These are phyloP conservation scores for Mucor circinelloides DNA, from an alignment of 371 early-diverging fungal genomes.

Conservation along the genomic window DNA sequence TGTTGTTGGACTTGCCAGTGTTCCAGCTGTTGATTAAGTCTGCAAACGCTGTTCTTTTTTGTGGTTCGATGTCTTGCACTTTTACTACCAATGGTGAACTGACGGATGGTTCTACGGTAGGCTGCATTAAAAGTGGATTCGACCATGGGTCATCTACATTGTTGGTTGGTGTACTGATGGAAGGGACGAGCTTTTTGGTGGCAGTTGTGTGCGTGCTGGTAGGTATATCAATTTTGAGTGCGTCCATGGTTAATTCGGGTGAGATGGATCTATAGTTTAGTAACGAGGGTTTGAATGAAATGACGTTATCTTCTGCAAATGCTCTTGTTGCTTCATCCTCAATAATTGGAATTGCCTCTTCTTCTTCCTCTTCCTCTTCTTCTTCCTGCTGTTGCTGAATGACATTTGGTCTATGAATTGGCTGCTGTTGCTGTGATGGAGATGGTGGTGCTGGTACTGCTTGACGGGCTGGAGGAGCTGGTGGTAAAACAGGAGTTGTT, in stretches of 20 bases:
- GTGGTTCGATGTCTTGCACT: slow-evolving; percentile 36
- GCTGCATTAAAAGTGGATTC: not conserved
- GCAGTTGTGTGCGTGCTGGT: not conserved
- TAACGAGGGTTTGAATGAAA: slow-evolving; percentile 8
- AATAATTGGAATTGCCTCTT: slow-evolving; percentile 22
- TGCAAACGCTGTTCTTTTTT: slow-evolving; percentile 46
- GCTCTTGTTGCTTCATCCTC: slow-evolving; percentile 51
- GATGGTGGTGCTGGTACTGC: not conserved
- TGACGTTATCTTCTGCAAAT: slow-evolving; percentile 37
- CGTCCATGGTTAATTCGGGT: slow-evolving; percentile 16
- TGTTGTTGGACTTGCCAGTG: slow-evolving; percentile 8
- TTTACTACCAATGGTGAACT: slow-evolving; percentile 16
- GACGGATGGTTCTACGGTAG: slow-evolving; percentile 4
- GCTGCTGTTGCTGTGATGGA: not conserved
- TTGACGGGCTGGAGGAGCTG: not conserved
- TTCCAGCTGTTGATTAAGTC: slow-evolving; percentile 53
- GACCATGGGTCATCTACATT: slow-evolving; percentile 23
- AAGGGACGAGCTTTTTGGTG: slow-evolving; percentile 4
- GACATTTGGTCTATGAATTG: not conserved
- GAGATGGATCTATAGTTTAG: not conserved
- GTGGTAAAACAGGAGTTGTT: not conserved
- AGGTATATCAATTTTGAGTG: not conserved
- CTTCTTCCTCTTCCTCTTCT: slow-evolving; percentile 20
- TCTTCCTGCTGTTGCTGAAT: not conserved
- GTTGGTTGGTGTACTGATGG: slow-evolving; percentile 24